phyloP scores from a whole-genome alignment of 192 early-diverging fungal genomes.

The Mycoemilia scoparia region DNA sequence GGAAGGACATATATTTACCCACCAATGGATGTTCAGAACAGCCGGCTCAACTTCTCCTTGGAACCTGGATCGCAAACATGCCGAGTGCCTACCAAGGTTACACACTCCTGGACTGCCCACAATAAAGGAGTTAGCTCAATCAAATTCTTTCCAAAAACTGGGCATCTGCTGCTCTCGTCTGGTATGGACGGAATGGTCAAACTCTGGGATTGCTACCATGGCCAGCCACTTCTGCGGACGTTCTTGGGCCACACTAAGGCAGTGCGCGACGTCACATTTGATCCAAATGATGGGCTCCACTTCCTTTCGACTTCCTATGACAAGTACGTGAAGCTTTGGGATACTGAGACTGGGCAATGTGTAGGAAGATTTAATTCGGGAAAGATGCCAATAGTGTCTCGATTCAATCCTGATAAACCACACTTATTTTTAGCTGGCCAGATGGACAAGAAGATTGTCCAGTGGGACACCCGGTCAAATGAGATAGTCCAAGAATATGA shows the following conservation, averaged over 20 bases:
- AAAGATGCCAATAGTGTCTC: conserved; percentile 71
- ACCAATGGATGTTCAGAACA: conserved; percentile 62
- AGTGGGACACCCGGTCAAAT: conserved; percentile 67
- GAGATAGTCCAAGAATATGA: conserved; percentile 88
- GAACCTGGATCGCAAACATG: conserved; percentile 59
- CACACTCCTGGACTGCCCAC: conserved; percentile 90
- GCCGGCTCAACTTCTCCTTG: conserved; percentile 48
- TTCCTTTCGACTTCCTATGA: conserved; percentile 88
- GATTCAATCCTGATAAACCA: conserved; percentile 84
- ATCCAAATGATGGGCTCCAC: conserved; percentile 56
- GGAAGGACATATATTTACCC: conserved; percentile 94
- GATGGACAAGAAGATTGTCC: conserved; percentile 77
- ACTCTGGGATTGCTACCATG: conserved; percentile 90
- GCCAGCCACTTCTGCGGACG: conserved; percentile 67
- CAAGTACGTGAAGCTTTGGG: conserved; percentile 88
- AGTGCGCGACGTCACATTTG: conserved; percentile 82
- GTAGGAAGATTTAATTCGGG: conserved; percentile 55
- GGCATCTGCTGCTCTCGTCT: conserved; percentile 73
- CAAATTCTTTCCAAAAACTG: conserved; percentile 74
- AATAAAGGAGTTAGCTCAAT: conserved; percentile 81
- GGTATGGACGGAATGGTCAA: conserved; percentile 94
- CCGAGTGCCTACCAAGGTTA: conserved; percentile 66
- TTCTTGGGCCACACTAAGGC: conserved; percentile 84
- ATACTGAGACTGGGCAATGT: conserved; percentile 92
- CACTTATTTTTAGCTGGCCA: conserved; percentile 82